Percentiles rank a stretch among this genome's conserved stretches.
Conservation (phyloP, 371 early-diverging fungal species). For the Apophysomyces variabilis region DNA sequence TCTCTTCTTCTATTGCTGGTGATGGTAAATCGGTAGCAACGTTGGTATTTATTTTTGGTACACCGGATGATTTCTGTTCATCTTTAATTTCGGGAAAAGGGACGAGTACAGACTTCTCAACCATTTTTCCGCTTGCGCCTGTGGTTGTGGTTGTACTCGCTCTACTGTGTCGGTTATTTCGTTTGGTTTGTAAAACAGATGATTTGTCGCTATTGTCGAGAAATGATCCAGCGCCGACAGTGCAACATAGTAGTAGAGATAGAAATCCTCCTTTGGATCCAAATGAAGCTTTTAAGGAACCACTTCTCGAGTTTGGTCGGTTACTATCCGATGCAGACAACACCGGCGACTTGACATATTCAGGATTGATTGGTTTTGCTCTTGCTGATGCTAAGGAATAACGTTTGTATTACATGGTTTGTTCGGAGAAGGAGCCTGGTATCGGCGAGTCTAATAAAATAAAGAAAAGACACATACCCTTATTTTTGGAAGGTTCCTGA, state of each 20-base stretch:
- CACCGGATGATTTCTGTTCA: background rate
- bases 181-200: slow-evolving; percentile 19
- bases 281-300: slow-evolving; percentile 28
- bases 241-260: slow-evolving; percentile 35
- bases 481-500: slow-evolving; percentile 13
- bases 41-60: background rate
- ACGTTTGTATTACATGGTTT: background rate
- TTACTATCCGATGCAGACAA: background rate
- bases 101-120: background rate
- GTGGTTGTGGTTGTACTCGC: background rate
- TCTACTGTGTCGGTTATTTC: slow-evolving; percentile 17
- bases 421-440: background rate
- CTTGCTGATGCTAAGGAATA: background rate
- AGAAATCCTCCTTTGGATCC: slow-evolving; percentile 34
- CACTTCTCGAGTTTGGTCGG: slow-evolving; percentile 1
- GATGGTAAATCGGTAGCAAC: background rate
- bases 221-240: slow-evolving; percentile 36
- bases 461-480: background rate
- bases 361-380: background rate
- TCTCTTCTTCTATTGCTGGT: background rate
- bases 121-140: background rate
- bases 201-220: slow-evolving; percentile 41
- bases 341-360: slow-evolving; percentile 1
- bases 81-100: background rate
- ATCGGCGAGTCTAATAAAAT: background rate